A percentile compares a stretch with the other conserved stretches of the same genome.
phyloP scores from a whole-genome alignment of 371 early-diverging fungal genomes.

The Rhizopus sp. region DNA sequence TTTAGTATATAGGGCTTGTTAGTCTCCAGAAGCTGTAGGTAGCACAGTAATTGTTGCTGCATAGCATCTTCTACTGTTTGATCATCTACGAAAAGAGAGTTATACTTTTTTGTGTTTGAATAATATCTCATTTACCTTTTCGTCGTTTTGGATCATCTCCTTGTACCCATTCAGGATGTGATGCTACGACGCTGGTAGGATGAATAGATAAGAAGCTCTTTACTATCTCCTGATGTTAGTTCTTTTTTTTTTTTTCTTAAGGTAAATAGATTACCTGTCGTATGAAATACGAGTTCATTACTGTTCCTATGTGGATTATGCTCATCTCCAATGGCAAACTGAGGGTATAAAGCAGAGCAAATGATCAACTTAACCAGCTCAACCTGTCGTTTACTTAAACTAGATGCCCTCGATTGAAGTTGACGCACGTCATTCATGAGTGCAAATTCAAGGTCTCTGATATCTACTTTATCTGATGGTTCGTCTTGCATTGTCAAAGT shows the following conservation, averaged over 20 bases:
- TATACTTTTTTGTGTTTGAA: background rate
- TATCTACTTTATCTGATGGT: conserved; percentile 21
- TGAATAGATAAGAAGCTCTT: conserved; percentile 61
- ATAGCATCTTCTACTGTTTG: conserved; percentile 39
- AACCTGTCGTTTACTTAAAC: conserved; percentile 43
- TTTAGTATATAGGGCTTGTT: conserved; percentile 68
- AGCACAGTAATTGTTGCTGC: conserved; percentile 58
- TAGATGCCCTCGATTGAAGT: conserved; percentile 39
- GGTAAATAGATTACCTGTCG: conserved; percentile 25
- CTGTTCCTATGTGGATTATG: conserved; percentile 59
- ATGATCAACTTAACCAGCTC: conserved; percentile 59
- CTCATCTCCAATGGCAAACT: conserved; percentile 67
- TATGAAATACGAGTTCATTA: conserved; percentile 61
- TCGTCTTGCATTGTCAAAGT: background rate
- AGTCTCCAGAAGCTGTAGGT: conserved; percentile 65
- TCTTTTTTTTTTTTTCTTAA: conserved; percentile 3
- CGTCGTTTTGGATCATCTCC: conserved; percentile 37
- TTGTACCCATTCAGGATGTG: conserved; percentile 64
- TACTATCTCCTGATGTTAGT: conserved; percentile 16
- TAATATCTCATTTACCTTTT: conserved; percentile 33
- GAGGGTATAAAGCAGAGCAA: conserved; percentile 68
- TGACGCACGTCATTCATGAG: conserved; percentile 51
- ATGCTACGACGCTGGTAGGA: conserved; percentile 62
- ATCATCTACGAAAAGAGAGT: conserved; percentile 32
- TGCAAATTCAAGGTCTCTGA: conserved; percentile 68